A percentile compares a stretch with the other conserved stretches of the same genome.
These are phyloP conservation scores for Coemansia sp. DNA, from an alignment of 192 early-diverging fungal genomes.

Conservation along the genomic window DNA sequence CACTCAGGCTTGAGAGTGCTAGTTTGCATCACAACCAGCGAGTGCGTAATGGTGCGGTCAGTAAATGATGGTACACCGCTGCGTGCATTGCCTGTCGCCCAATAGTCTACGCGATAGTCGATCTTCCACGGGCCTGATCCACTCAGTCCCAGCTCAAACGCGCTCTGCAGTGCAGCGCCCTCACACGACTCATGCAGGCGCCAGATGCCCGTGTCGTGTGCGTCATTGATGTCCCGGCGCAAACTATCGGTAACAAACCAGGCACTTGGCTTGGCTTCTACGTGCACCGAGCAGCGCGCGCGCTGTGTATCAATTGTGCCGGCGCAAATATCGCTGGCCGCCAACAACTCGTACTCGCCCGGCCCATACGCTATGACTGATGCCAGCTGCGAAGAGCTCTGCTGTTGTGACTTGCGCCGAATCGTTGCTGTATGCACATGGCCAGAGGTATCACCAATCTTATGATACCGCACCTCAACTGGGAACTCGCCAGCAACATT, in stretches of 20 bases:
- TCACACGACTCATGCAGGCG: conserved; percentile 28
- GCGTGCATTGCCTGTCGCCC: conserved; percentile 20
- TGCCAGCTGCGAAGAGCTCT: conserved; percentile 7
- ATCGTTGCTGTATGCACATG: conserved; percentile 16
- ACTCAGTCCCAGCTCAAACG: conserved; percentile 37
- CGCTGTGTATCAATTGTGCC: conserved; percentile 32
- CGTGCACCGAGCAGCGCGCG: conserved; percentile 33
- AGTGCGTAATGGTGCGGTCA: conserved; percentile 33
- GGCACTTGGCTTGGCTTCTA: conserved; percentile 40
- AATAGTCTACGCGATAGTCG: conserved; percentile 47
- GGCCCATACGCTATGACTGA: conserved; percentile 34
- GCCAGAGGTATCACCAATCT: conserved; percentile 15
- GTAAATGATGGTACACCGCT: conserved; percentile 19
- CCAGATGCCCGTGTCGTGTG: conserved; percentile 12
- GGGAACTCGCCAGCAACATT: conserved; percentile 36
- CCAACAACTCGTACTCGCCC: conserved; percentile 46
- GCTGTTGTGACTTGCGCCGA: conserved; percentile 7
- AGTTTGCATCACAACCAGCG: conserved; percentile 34
- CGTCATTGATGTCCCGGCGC: conserved; percentile 2
- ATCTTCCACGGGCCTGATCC: conserved; percentile 48
- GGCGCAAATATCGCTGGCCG: conserved; percentile 31
- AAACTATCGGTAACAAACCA: conserved; percentile 38
- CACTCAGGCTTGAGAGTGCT: conserved; percentile 38
- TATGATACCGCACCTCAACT: conserved; percentile 36
- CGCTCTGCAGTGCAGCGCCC: conserved; percentile 11